Percentiles rank a stretch among this genome's conserved stretches.
Conservation (phyloP, 257 asterid genomes). For the Scutellaria galericulata region DNA sequence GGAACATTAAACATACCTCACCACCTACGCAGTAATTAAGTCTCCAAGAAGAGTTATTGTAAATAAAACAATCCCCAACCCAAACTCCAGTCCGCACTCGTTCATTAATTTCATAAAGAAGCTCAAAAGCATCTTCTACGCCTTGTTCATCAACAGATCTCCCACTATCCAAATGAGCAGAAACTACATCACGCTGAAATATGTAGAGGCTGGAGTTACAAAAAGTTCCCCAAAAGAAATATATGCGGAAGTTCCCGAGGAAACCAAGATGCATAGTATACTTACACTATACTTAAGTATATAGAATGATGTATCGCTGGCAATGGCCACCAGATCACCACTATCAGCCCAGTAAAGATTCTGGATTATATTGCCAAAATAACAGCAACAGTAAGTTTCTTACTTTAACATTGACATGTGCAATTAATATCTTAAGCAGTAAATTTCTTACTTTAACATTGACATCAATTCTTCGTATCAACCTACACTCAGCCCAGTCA, state of each 20-base stretch:
- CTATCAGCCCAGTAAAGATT: constrained; percentile 97
- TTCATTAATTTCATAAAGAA: constrained; percentile 90
- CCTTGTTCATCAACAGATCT: constrained; percentile 91
- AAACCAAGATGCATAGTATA: constrained; percentile 28
- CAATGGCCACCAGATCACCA: constrained; percentile 85
- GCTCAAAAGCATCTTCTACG: constrained; percentile 98
- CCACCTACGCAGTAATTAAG: constrained; percentile 99
- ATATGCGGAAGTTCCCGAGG: constrained; percentile 26
- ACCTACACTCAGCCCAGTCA: constrained; percentile 94
- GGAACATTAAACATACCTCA: constrained; percentile 61
- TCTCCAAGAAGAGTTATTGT: constrained; percentile 94
- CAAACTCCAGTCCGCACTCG: constrained; percentile 96
- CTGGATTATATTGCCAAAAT: constrained; percentile 49
- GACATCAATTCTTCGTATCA: constrained; percentile 90
- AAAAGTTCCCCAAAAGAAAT: constrained; percentile 9
- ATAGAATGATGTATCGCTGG: constrained; percentile 82
- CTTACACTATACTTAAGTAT: constrained; percentile 81
- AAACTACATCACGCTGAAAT: constrained; percentile 91
- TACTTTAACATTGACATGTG: constrained; percentile 56
- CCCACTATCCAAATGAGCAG: constrained; percentile 92
- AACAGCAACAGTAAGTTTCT: constrained; percentile 35
- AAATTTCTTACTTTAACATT: constrained; percentile 74
- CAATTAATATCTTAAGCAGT: constrained; percentile 16
- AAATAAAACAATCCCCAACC: constrained; percentile 99
- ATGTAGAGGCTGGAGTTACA: constrained; percentile 31